A percentile compares a stretch with the other conserved stretches of the same genome.
Evolutionary conservation across 2,329 filamentous ascomycete genomes (phyloP).

Genomic region (Rachicladosporium sp.): DNA sequence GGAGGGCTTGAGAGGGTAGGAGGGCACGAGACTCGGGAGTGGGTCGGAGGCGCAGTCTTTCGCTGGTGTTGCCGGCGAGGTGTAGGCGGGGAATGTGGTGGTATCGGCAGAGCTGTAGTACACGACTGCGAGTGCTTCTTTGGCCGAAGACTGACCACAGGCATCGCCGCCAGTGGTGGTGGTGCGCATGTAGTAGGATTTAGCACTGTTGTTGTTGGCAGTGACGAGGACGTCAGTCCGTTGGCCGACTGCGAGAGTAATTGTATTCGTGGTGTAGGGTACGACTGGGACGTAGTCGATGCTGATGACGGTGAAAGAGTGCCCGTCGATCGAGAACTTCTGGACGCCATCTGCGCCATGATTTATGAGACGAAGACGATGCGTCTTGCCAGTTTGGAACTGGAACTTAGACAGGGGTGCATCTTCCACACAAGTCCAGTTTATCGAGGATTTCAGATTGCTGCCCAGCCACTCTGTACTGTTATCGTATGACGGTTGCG

Average conservation of each 20-base stretch:
- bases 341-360: conserved; percentile 28
- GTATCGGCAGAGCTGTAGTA: conserved; percentile 52
- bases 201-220: conserved; percentile 19
- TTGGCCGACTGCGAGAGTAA: conserved; percentile 31
- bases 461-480: conserved; percentile 9
- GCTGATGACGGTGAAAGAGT: conserved; percentile 31
- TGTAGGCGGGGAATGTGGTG: conserved; percentile 39
- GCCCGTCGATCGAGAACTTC: conserved; percentile 33
- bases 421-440: conserved; percentile 12
- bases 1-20: conserved; percentile 36
- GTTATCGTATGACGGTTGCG: conserved; percentile 13
- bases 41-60: conserved; percentile 46
- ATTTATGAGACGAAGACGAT: conserved; percentile 33
- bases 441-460: conserved; percentile 7
- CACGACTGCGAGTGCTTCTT: conserved; percentile 45
- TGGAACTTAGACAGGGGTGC: conserved; percentile 24
- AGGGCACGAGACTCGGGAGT: conserved; percentile 39
- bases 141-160: conserved; percentile 14
- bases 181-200: conserved; percentile 28
- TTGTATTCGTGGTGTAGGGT: conserved; percentile 27
- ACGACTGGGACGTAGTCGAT: conserved; percentile 31
- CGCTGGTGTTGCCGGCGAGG: conserved; percentile 8
- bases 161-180: conserved; percentile 16
- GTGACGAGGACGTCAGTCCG: conserved; percentile 29
- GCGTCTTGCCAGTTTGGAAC: conserved; percentile 29